A percentile compares a stretch with the other conserved stretches of the same genome.
Evolutionary conservation across 2,329 filamentous ascomycete genomes (phyloP).

Genomic region (Reticulascus tulasneorum): DNA sequence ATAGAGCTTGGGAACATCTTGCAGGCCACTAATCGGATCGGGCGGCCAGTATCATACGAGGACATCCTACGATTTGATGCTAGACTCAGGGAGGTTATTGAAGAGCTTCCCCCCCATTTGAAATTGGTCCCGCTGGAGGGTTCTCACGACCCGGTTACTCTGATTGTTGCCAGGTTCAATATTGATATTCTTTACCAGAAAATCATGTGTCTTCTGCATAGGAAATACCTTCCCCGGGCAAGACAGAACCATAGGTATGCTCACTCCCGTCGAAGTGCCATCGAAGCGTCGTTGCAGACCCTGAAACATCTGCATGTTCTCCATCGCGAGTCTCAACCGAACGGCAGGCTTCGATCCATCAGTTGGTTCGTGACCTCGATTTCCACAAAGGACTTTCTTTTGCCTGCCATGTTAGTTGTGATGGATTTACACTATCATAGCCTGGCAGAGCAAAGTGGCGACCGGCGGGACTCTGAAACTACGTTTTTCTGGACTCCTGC

Average conservation of each 20-base stretch:
- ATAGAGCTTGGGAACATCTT: slow-evolving; percentile 69
- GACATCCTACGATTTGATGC: slow-evolving; percentile 61
- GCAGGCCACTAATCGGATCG: slow-evolving; percentile 57
- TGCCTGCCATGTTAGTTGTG: slow-evolving; percentile 80
- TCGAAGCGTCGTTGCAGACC: slow-evolving; percentile 81
- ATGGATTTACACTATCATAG: slow-evolving; percentile 76
- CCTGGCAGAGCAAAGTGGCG: slow-evolving; percentile 37
- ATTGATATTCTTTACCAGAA: slow-evolving; percentile 85
- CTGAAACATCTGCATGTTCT: slow-evolving; percentile 74
- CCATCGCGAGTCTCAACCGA: slow-evolving; percentile 67
- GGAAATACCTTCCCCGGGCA: slow-evolving; percentile 78
- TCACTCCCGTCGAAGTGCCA: slow-evolving; percentile 77
- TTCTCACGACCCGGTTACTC: slow-evolving; percentile 73
- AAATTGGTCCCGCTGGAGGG: slow-evolving; percentile 72
- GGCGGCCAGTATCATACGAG: slow-evolving; percentile 56
- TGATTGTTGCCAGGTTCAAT: slow-evolving; percentile 81
- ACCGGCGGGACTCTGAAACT: slow-evolving; percentile 38
- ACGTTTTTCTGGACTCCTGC: slow-evolving; percentile 52
- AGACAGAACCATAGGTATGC: slow-evolving; percentile 76
- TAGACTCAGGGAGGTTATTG: slow-evolving; percentile 56
- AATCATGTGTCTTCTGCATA: slow-evolving; percentile 82
- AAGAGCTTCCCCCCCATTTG: slow-evolving; percentile 75
- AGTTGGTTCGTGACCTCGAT: slow-evolving; percentile 77
- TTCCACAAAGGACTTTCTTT: slow-evolving; percentile 78
- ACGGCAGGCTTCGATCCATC: slow-evolving; percentile 67